phyloP scores from a whole-genome alignment of 805 yeast species.

The Debaryomyces castellii region DNA sequence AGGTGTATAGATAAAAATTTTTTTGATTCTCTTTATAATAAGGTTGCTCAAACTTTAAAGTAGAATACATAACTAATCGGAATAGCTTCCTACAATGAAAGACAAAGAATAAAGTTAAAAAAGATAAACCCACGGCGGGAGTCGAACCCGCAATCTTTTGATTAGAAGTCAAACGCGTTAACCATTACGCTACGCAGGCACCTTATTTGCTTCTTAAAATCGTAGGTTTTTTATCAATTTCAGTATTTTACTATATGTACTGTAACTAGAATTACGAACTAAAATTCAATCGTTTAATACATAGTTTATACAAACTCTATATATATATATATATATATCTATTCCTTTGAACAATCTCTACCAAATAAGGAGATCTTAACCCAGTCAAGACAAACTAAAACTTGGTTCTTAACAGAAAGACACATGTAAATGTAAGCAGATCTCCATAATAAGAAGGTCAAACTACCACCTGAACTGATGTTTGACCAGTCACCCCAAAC shows the following conservation, averaged over 20 bases:
- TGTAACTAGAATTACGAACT: too few relatives aligned
- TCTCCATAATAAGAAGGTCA: constrained; percentile 93
- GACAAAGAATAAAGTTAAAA: neutral
- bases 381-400: constrained; percentile 88
- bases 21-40: too few relatives aligned
- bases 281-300: neutral
- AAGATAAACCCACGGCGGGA: constrained; percentile 43
- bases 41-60: too few relatives aligned
- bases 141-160: constrained; percentile 68
- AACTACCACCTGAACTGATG: constrained; percentile 77
- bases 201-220: neutral
- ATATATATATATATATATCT: constrained; percentile 13
- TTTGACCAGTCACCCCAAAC: constrained; percentile 77
- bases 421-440: constrained; percentile 92
- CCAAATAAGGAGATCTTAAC: constrained; percentile 83
- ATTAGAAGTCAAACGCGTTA: constrained; percentile 68
- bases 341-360: constrained; percentile 89
- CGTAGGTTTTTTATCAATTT: too few relatives aligned
- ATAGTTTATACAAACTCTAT: neutral
- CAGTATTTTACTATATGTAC: too few relatives aligned
- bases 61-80: neutral
- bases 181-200: constrained; percentile 57
- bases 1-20: neutral
- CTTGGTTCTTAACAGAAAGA: constrained; percentile 83
- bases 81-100: too few relatives aligned